Base-by-base conservation (phyloP, 208 protist genomes). In the Wallacemonas sp. region DNA sequence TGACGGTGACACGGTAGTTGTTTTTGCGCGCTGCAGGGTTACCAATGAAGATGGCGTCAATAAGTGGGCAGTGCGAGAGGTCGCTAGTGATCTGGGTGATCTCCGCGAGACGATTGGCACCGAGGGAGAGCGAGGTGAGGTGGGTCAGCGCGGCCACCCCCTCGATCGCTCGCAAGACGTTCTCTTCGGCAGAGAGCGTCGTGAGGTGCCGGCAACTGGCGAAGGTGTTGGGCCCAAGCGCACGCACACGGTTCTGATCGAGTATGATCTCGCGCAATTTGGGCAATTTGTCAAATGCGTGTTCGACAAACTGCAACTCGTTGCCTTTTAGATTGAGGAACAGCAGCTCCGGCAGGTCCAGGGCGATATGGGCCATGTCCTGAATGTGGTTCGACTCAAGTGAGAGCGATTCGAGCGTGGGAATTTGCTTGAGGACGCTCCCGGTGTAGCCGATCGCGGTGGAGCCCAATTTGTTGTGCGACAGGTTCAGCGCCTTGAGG, bases 271-370 rank as follows among this genome's bases (percentile, higher is more conserved):
- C 91, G 5, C 83, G 93, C n/a, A 98, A 80, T 15, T 92, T 74
- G 0, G 71, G 68, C 11, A 97, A 64, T 26, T 67, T 42, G 22
- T 84, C 70, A 12, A 98, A 68, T n/a, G 89, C 88, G 19, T 66
- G 66, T n/a, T 94, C 91, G 38, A 98, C 36, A 19, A 73, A 74
- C 58, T 77, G 49, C 31, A 97, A 78, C 26, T 96, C 91, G 77
- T 98, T 98, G 24, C 74, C 68, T 49, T 86, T 83, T 17, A 97
- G 65, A 62, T 96, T 96, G 21, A 98, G 74, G 55, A 95, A 95
- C 34, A 86, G 68, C 6, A 97, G 77, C 21, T 58, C 55, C 0
- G 82, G 86, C 28, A 90, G 77, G 12, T 71, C 39, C 53, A 97
- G 81, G 15, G 38, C 59, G 21, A 94, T 58, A 11, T 58, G 38